These are phyloP conservation scores for Colletotrichum navitas DNA, from an alignment of 2,329 filamentous ascomycete species.

Conservation along the genomic window DNA sequence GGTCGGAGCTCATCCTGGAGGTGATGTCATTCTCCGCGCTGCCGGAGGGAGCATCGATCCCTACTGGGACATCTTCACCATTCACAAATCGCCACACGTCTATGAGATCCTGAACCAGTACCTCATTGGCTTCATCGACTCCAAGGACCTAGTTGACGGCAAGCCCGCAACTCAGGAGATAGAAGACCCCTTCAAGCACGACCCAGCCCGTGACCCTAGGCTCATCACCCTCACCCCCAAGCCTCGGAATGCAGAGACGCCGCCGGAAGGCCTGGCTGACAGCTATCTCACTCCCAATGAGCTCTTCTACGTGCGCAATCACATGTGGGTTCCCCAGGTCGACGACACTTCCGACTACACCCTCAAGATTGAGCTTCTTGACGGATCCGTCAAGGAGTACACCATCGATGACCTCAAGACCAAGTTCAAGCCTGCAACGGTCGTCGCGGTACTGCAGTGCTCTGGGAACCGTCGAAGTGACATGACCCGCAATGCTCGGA, in stretches of 20 bases:
- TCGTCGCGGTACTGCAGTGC: slow-evolving; percentile 71
- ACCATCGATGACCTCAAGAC: slow-evolving; percentile 66
- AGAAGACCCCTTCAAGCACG: slow-evolving; percentile 70
- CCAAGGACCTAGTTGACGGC: slow-evolving; percentile 69
- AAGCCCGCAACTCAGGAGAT: slow-evolving; percentile 64
- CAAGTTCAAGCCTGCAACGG: slow-evolving; percentile 62
- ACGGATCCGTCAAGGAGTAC: slow-evolving; percentile 66
- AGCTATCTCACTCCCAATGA: slow-evolving; percentile 66
- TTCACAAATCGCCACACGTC: slow-evolving; percentile 75
- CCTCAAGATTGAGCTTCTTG: slow-evolving; percentile 67
- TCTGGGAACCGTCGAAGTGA: slow-evolving; percentile 71
- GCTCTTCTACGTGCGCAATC: slow-evolving; percentile 60
- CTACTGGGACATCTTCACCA: slow-evolving; percentile 79
- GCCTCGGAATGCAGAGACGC: slow-evolving; percentile 73
- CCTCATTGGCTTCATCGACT: slow-evolving; percentile 71
- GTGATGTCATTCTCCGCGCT: slow-evolving; percentile 75
- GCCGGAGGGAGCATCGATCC: slow-evolving; percentile 74
- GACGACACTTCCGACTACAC: slow-evolving; percentile 56
- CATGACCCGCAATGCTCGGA: slow-evolving; percentile 64
- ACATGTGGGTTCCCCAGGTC: slow-evolving; percentile 72
- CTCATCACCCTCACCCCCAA: slow-evolving; percentile 66
- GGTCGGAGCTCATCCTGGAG: slow-evolving; percentile 74
- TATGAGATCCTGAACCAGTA: slow-evolving; percentile 75
- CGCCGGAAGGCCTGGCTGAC: slow-evolving; percentile 59
- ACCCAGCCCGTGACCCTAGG: slow-evolving; percentile 64